These are phyloP conservation scores for Saccharomycopsis synnaedendra DNA, from an alignment of 805 yeast species.

Conservation along the genomic window DNA sequence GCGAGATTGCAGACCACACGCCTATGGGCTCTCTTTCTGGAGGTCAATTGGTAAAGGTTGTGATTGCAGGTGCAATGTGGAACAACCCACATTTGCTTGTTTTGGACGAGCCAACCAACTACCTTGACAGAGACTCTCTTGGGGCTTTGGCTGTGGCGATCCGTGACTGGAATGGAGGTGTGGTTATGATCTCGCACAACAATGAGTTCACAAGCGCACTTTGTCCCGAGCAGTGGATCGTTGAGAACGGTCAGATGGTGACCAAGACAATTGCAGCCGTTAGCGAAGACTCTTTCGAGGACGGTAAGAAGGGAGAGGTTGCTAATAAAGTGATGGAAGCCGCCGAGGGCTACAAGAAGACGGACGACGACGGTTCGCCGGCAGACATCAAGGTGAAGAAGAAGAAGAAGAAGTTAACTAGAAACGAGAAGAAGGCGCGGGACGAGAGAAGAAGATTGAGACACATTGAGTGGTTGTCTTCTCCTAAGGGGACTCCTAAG, in stretches of 20 bases:
- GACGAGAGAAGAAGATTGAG: constrained; percentile 91
- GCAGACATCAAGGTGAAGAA: constrained; percentile 88
- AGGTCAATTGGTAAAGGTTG: constrained; percentile 96
- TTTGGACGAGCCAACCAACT: constrained; percentile 96
- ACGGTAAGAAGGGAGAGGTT: constrained; percentile 53
- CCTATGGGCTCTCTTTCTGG: constrained; percentile 95
- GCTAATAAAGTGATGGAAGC: constrained; percentile 37
- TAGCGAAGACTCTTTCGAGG: constrained; percentile 74
- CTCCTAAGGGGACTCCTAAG: constrained; percentile 97
- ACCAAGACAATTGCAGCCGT: constrained; percentile 72
- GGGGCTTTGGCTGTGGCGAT: constrained; percentile 97
- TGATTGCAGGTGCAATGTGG: constrained; percentile 99
- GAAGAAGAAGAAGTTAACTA: constrained; percentile 94
- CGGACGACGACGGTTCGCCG: constrained; percentile 71
- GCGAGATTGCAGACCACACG: constrained; percentile 97
- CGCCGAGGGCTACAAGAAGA: constrained; percentile 29
- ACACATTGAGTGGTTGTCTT: constrained; percentile 86
- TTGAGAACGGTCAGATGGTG: constrained; percentile 82
- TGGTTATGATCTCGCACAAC: constrained; percentile 96
- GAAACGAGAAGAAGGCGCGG: constrained; percentile 88
- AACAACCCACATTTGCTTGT: constrained; percentile 95
- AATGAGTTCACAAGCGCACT: constrained; percentile 93
- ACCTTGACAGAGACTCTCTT: constrained; percentile 92
- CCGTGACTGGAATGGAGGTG: constrained; percentile 98
- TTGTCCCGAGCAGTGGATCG: constrained; percentile 98